Conservation (phyloP, 805 yeast genomes). For the Barnettozyma pratensis region DNA sequence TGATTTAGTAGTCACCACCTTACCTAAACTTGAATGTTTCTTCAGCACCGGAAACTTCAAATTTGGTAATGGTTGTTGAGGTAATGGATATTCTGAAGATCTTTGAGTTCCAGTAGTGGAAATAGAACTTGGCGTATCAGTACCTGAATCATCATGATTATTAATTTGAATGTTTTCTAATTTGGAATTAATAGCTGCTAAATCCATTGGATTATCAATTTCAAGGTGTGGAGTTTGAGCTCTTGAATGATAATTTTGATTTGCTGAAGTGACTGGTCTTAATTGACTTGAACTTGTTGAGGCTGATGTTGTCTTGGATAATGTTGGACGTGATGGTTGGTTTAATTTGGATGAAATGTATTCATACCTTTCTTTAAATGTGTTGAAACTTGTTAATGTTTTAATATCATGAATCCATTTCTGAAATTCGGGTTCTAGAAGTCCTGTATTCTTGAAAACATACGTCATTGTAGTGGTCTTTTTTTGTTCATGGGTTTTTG, state of each 20-base stretch:
- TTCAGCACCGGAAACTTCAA: not conserved
- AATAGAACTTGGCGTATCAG: not conserved
- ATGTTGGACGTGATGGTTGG: not conserved
- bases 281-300: constrained; percentile 7
- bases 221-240: constrained; percentile 25
- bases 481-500: constrained; percentile 16
- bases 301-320: not conserved
- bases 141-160: not conserved
- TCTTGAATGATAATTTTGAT: constrained; percentile 14
- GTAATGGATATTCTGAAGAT: not conserved
- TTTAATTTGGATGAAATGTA: constrained; percentile 6
- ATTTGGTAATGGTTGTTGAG: not conserved
- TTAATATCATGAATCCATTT: constrained; percentile 69
- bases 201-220: constrained; percentile 19
- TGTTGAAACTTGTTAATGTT: constrained; percentile 40
- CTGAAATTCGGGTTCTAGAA: constrained; percentile 70
- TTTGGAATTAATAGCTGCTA: constrained; percentile 16
- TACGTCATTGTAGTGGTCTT: constrained; percentile 58
- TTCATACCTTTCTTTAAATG: constrained; percentile 15
- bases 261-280: not conserved
- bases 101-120: not conserved
- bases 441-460: constrained; percentile 68
- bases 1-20: not conserved
- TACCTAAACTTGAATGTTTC: not conserved
- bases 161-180: constrained; percentile 16